These are phyloP conservation scores for Dinochytrium kinnereticum DNA, from an alignment of 371 early-diverging fungal genomes.

Conservation along the genomic window DNA sequence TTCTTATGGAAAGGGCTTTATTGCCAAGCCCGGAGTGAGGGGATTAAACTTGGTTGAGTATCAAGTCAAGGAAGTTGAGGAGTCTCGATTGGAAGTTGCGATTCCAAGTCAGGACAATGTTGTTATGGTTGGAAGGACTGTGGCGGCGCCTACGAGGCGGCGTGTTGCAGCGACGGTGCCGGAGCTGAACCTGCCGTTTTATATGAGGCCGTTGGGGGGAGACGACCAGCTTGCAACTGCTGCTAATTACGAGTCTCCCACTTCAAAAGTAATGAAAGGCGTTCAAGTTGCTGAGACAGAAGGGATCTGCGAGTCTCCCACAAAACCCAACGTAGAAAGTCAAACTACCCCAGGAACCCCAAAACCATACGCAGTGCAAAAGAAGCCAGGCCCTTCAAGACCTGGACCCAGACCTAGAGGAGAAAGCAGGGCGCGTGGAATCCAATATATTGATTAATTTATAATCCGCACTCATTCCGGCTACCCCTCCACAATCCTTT, in stretches of 20 bases:
- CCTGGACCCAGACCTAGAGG: not conserved
- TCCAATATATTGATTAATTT: conserved; percentile 4
- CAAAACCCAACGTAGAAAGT: not conserved
- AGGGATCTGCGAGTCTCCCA: not conserved
- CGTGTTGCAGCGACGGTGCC: not conserved
- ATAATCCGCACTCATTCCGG: too few relatives aligned
- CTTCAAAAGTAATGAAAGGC: too few relatives aligned
- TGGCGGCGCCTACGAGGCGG: not conserved
- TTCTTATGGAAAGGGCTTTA: not conserved
- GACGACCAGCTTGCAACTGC: too few relatives aligned
- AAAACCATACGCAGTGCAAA: too few relatives aligned
- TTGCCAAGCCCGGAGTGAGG: not conserved
- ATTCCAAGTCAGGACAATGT: not conserved
- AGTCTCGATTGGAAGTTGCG: not conserved
- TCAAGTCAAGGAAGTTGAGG: too few relatives aligned
- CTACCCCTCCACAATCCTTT: too few relatives aligned
- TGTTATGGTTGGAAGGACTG: not conserved
- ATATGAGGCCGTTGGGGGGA: not conserved
- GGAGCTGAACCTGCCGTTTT: not conserved
- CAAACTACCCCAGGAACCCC: not conserved
- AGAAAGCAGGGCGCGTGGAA: not conserved
- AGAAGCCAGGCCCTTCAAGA: not conserved
- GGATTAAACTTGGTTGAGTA: too few relatives aligned
- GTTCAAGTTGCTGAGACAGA: too few relatives aligned
- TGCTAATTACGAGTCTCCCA: too few relatives aligned